These are phyloP conservation scores for Saccharum officinarum DNA, from an alignment of 176 grass and related monocot species.

Conservation along the genomic window DNA sequence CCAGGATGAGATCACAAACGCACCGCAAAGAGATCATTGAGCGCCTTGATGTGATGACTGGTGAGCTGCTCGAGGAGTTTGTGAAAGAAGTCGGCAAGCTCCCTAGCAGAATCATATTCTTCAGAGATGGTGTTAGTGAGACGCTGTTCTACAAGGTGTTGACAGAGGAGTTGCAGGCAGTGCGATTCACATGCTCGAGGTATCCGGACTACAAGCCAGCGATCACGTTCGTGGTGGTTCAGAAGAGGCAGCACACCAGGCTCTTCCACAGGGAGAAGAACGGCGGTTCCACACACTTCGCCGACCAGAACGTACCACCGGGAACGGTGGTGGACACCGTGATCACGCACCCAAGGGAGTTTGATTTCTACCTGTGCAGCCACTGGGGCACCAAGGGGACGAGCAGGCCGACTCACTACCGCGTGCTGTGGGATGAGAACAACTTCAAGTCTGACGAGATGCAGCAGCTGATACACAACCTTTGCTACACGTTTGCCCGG, in stretches of 20 bases:
- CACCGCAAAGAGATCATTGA: conserved; percentile 94
- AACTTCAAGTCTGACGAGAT: conserved; percentile 79
- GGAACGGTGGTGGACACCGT: conserved; percentile 90
- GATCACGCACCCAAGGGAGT: conserved; percentile 93
- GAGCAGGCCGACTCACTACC: conserved; percentile 86
- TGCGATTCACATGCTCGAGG: conserved; percentile 47
- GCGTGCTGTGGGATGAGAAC: conserved; percentile 84
- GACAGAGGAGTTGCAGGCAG: conserved; percentile 81
- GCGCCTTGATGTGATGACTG: conserved; percentile 64
- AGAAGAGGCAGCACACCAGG: conserved; percentile 95
- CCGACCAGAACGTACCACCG: conserved; percentile 85
- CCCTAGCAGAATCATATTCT: conserved; percentile 87
- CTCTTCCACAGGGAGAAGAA: conserved; percentile 64
- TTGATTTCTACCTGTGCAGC: conserved; percentile 91
- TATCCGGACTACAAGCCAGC: conserved; percentile 66
- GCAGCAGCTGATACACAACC: conserved; percentile 81
- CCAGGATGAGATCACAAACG: conserved; percentile 94
- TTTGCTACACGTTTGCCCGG: conserved; percentile 90
- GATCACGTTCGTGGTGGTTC: conserved; percentile 82
- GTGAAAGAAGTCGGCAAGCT: conserved; percentile 59
- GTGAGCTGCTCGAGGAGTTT: conserved; percentile 84
- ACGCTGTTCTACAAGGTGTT: conserved; percentile 88
- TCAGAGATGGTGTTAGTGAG: conserved; percentile 91
- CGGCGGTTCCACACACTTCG: conserved; percentile 28
- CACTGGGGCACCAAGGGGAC: conserved; percentile 95